Percentiles rank a stretch among this genome's conserved stretches.
Evolutionary conservation across 2,329 filamentous ascomycete species (phyloP).

Genomic region (Bipolaris bicolor): DNA sequence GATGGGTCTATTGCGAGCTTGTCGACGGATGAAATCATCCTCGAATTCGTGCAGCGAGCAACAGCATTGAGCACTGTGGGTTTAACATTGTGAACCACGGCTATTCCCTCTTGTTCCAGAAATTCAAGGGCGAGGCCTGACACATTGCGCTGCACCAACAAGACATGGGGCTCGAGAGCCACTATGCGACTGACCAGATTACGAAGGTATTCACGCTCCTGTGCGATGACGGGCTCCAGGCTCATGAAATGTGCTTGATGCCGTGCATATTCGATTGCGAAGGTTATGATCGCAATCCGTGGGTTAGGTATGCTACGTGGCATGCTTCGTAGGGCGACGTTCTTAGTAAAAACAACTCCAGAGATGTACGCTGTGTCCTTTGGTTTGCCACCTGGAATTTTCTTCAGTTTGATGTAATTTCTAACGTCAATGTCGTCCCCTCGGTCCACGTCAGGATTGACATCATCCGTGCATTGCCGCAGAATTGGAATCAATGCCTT

Average conservation of each 20-base stretch:
- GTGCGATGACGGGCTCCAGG: constrained; percentile 91
- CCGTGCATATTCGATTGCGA: constrained; percentile 93
- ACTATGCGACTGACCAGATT: constrained; percentile 92
- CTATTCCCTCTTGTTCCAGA: constrained; percentile 84
- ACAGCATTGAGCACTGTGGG: constrained; percentile 94
- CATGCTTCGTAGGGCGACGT: constrained; percentile 96
- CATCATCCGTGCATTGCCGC: constrained; percentile 88
- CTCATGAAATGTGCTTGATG: constrained; percentile 98
- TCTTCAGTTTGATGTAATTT: constrained; percentile 97
- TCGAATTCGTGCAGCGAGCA: constrained; percentile 86
- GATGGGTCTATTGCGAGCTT: constrained; percentile 81
- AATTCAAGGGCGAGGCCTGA: constrained; percentile 90
- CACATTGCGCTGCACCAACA: constrained; percentile 92
- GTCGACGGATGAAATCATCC: constrained; percentile 92
- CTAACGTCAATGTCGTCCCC: constrained; percentile 97
- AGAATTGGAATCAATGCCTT: constrained; percentile 89
- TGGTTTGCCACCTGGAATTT: constrained; percentile 87
- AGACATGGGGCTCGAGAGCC: constrained; percentile 79
- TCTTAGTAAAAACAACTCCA: constrained; percentile 96
- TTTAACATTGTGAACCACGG: constrained; percentile 96
- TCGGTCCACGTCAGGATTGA: constrained; percentile 86
- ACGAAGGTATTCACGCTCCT: constrained; percentile 90
- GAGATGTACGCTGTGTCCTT: constrained; percentile 96
- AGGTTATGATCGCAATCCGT: constrained; percentile 89
- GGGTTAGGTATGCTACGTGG: constrained; percentile 82